phyloP scores from a whole-genome alignment of 164 flowering plant genomes.

The Tetrastigma voinierianum region DNA sequence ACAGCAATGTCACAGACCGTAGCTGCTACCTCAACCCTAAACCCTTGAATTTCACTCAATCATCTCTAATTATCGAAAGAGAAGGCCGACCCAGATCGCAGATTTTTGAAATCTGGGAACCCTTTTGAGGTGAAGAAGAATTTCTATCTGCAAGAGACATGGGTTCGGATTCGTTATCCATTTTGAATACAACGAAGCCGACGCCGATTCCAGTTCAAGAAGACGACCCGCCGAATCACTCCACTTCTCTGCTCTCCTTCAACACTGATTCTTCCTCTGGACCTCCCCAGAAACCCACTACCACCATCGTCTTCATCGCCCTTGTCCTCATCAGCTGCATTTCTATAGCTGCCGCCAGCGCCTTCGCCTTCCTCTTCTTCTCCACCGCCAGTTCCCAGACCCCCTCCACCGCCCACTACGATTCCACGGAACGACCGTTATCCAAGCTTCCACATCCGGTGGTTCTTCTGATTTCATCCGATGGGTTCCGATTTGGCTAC shows the following conservation, averaged over 20 bases:
- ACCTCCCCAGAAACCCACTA: conserved; percentile 15
- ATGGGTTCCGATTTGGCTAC: conserved; percentile 80
- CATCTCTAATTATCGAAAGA: too few species aligned
- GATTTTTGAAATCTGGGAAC: too few species aligned
- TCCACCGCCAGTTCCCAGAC: conserved; percentile 19
- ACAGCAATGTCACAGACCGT: not conserved
- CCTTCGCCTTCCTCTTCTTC: conserved; percentile 62
- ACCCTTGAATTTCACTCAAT: too few species aligned
- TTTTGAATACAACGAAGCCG: conserved; percentile 22
- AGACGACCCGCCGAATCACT: conserved; percentile 37
- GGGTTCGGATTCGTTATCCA: conserved; percentile 30
- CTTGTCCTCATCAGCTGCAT: conserved; percentile 40
- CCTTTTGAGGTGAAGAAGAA: too few species aligned
- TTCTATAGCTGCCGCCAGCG: conserved; percentile 47
- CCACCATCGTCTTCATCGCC: conserved; percentile 31
- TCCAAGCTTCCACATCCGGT: conserved; percentile 43
- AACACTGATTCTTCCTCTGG: conserved; percentile 25
- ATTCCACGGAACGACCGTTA: conserved; percentile 33
- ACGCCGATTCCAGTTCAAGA: conserved; percentile 25
- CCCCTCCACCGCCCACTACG: not conserved
- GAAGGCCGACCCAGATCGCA: too few species aligned
- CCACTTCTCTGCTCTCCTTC: conserved; percentile 51
- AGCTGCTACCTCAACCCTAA: not conserved
- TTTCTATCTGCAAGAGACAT: conserved; percentile 5
- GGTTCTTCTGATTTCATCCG: conserved; percentile 57